Evolutionary conservation across 1,284 basidiomycete species (phyloP), one percentile per base, ranked within the genome.

Genomic region (Hemileia vastatrix): DNA sequence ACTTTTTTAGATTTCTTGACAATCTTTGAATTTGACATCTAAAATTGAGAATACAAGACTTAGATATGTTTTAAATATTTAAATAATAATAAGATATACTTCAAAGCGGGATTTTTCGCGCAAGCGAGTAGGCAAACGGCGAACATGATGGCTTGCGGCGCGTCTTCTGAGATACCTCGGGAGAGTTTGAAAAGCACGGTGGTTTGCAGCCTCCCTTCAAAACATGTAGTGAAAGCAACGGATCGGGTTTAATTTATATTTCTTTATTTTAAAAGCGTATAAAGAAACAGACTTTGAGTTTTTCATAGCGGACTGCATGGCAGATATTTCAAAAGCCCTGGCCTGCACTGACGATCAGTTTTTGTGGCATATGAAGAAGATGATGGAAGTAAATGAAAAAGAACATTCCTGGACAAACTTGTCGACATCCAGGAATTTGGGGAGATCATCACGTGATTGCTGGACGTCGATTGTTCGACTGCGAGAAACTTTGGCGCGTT

Each of bases 141-240:
- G 83, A 18, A 90, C 85, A 76, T 95, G 87, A 75, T 95, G 92
- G 68, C 89, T 92, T 1, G 92, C 92, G 8, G 92, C 91, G 70
- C 92, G 81, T 32, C 92, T 82, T 23, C 92, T 82, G 11, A 96
- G 80, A 73, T 92, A 88, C 21, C 92, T 81, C 8, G 92, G 92
- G 6, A 95, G 80, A 13, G 86, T 84, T 76, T 96, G 92, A 83
- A 92, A 96, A 1, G 85, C 88, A 61, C 92, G 81, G 64, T 87
- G 84, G 0, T 85, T 87, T 23, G 84, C 83, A 65, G 81, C 83
- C 13, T 72, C 69, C 18, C 76, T 76, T 68, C 9, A 11, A 11
- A 58, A 47, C 47, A 15, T 9, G 3, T 72, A 64, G 49, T 77
- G 78, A 54, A 24, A 18, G 48, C 33, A 19, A 23, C 6, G 31